phyloP scores from a whole-genome alignment of 257 asterid genomes.

The Nicotiana tabacum region DNA sequence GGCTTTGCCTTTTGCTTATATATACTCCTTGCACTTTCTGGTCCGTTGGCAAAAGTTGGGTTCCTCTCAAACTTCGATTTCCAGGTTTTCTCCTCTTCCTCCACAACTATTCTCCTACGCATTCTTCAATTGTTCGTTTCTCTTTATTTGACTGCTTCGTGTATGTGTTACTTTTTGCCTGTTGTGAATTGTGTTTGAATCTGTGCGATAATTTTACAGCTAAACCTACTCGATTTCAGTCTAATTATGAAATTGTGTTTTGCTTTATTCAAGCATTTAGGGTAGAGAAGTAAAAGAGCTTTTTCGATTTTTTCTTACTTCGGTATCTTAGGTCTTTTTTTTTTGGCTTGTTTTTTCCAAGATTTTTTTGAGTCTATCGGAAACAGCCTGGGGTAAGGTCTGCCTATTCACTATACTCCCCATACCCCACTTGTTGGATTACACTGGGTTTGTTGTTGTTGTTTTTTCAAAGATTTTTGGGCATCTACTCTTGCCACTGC shows the following conservation, averaged over 20 bases:
- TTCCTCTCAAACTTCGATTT: neutral
- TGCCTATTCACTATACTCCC: too few relatives aligned
- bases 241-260: neutral
- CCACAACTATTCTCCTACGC: neutral
- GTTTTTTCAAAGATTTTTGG: neutral
- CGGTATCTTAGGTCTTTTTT: neutral
- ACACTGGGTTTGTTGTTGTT: too few relatives aligned
- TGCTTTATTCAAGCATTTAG: neutral
- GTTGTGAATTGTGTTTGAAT: neutral
- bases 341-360: neutral
- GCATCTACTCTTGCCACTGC: neutral
- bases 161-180: neutral
- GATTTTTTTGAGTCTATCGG: too few relatives aligned
- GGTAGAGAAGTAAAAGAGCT: neutral
- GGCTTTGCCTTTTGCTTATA: neutral
- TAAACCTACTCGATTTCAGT: neutral
- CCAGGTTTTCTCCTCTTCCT: slow-evolving; percentile 1
- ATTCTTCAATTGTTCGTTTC: neutral
- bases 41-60: neutral
- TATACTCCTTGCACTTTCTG: neutral
- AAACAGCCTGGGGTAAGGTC: too few relatives aligned
- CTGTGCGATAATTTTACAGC: neutral
- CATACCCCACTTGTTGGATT: too few relatives aligned
- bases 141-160: neutral
- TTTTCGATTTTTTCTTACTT: neutral